Evolutionary conservation across 352 stramenopile genomes (phyloP).

Genomic region (Globisporangium sylvaticum): DNA sequence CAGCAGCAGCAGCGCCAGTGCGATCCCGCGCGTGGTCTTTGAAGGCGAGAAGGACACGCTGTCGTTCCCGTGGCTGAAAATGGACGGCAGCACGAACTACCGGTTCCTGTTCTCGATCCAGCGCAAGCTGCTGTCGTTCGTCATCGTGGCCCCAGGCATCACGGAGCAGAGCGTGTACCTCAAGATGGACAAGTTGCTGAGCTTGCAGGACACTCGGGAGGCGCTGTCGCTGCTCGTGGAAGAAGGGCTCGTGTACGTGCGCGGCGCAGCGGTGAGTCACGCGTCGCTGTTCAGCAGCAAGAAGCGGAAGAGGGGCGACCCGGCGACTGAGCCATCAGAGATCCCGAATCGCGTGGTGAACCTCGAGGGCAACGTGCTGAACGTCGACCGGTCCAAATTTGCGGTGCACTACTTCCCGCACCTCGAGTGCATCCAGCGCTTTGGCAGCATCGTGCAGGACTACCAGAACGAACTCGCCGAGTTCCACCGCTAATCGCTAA

Average conservation of each 20-base stretch:
- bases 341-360: constrained; percentile 28
- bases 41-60: constrained; percentile 76
- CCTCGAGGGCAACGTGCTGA: constrained; percentile 36
- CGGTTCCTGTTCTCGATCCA: constrained; percentile 76
- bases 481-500: constrained; percentile 14
- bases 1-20: constrained; percentile 7
- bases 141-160: constrained; percentile 56
- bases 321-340: background rate
- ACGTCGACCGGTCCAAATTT: constrained; percentile 43
- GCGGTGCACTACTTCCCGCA: constrained; percentile 75
- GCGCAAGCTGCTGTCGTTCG: constrained; percentile 57
- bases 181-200: constrained; percentile 59
- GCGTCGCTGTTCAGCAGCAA: constrained; percentile 30
- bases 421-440: constrained; percentile 75
- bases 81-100: constrained; percentile 73
- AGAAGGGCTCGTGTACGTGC: constrained; percentile 64
- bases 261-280: constrained; percentile 21
- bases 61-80: constrained; percentile 80
- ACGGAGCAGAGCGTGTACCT: constrained; percentile 47
- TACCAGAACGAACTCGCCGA: constrained; percentile 50
- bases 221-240: constrained; percentile 65
- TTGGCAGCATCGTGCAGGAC: constrained; percentile 73
- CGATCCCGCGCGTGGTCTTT: constrained; percentile 42
- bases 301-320: constrained; percentile 8
- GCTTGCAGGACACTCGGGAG: constrained; percentile 71